Evolutionary conservation across 192 early-diverging fungal genomes (phyloP), one percentile per base, ranked within the genome.

Genomic region (Coemansia sp.): DNA sequence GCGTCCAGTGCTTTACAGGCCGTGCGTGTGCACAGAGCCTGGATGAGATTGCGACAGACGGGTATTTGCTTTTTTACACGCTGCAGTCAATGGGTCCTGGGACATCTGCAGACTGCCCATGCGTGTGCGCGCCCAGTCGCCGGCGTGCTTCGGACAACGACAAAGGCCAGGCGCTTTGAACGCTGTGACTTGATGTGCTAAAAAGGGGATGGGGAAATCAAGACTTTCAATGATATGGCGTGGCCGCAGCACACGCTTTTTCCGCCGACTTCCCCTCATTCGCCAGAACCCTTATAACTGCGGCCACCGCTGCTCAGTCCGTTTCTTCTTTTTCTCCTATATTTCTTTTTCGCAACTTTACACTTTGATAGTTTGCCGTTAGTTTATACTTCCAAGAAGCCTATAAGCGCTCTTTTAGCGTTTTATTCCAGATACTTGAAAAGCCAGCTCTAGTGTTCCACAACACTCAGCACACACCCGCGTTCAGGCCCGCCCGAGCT

Each of bases 61-160:
- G 81, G 0, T 90, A 90, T 58, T 71, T 90, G 39, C 68, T 88
- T 25, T 88, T 88, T 55, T 90, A 90, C 57, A 86, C 82, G 27
- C 72, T 90, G 27, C 82, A 87, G 59, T 75, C 59, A 4, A 62
- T 56, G 43, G 62, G 60, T 23, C 27, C 45, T 19, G 45, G 43
- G 0, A 43, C 41, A n/a, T 32, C 32, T 32, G 41, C 41, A 11
- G 41, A 43, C 15, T 43, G 69, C 15, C 29, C 14, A 35, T 25
- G 37, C 27, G 25, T 19, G 45, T 29, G 24, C 45, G 41, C 48
- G 55, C 32, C 32, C 29, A 49, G 43, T 58, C 56, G 10, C 32
- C 56, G 56, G 1, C 56, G 56, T 2, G 29, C 32, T 8, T 17
- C 15, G 9, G 38, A 35, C 53, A 55, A 29, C 51, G 22, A 25